These are phyloP conservation scores for Ceratocystis ficicola DNA, from an alignment of 2,329 filamentous ascomycete genomes.

Conservation along the genomic window DNA sequence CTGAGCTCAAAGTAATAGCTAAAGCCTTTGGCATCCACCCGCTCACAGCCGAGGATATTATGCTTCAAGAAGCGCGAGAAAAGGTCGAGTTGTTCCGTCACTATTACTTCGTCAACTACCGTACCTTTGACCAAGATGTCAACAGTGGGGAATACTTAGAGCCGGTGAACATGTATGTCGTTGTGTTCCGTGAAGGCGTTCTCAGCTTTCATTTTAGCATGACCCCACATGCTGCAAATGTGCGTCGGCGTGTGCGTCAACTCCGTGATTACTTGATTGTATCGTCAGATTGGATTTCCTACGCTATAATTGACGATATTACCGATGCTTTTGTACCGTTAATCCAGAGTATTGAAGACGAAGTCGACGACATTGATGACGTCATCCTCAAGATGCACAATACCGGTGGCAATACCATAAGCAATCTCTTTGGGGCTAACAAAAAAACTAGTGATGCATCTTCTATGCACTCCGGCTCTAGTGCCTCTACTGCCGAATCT, in stretches of 20 bases:
- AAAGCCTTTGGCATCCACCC: conserved; percentile 95
- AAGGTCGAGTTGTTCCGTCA: conserved; percentile 96
- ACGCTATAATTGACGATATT: conserved; percentile 95
- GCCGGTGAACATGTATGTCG: conserved; percentile 93
- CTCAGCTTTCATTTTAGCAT: conserved; percentile 96
- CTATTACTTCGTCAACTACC: conserved; percentile 98
- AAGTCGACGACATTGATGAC: conserved; percentile 95
- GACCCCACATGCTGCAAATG: conserved; percentile 91
- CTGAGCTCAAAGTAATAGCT: conserved; percentile 86
- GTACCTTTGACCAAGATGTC: conserved; percentile 90
- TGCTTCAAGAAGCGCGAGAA: conserved; percentile 93
- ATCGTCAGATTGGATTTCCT: conserved; percentile 95
- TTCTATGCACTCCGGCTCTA: conserved; percentile 26
- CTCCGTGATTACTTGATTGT: conserved; percentile 86
- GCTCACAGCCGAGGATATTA: conserved; percentile 87
- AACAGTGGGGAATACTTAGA: conserved; percentile 83
- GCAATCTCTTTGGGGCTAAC: neutral
- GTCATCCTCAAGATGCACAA: conserved; percentile 68
- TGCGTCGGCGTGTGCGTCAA: conserved; percentile 83
- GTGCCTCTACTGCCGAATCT: conserved; percentile 31
- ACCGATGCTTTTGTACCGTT: conserved; percentile 91
- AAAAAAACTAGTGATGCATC: conserved; percentile 32
- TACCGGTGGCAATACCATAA: neutral
- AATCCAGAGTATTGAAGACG: conserved; percentile 85
- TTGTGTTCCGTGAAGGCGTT: conserved; percentile 91